Evolutionary conservation across 768 basidiomycete genomes (phyloP).

Genomic region (Boletus rex-veris): DNA sequence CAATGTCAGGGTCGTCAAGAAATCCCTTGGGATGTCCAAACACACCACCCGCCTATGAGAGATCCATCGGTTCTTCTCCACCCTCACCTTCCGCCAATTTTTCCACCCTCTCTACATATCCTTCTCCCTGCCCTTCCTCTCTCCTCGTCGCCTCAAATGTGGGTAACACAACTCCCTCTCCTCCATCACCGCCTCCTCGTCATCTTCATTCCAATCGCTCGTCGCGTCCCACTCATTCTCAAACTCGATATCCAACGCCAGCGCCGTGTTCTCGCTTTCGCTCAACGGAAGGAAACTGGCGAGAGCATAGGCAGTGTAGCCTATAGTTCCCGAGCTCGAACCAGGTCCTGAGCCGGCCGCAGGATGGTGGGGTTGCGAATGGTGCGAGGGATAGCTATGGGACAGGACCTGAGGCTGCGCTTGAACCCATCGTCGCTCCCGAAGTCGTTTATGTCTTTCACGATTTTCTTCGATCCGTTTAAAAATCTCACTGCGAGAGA

Average conservation of each 20-base stretch:
- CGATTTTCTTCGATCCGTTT: slow-evolving; percentile 90
- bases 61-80: slow-evolving; percentile 1
- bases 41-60: neutral
- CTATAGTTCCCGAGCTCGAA: neutral
- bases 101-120: neutral
- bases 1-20: too few species aligned
- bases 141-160: slow-evolving; percentile 13
- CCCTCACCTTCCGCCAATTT: neutral
- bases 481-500: slow-evolving; percentile 68
- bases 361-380: neutral
- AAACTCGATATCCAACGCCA: slow-evolving; percentile 76
- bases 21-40: too few species aligned
- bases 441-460: slow-evolving; percentile 69
- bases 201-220: slow-evolving; percentile 89
- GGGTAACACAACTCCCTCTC: slow-evolving; percentile 73
- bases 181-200: slow-evolving; percentile 70
- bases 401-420: neutral
- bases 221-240: slow-evolving; percentile 89
- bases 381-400: neutral
- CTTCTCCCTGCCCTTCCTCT: neutral
- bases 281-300: slow-evolving; percentile 27
- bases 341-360: neutral
- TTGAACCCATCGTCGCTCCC: slow-evolving; percentile 4
- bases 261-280: slow-evolving; percentile 48
- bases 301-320: slow-evolving; percentile 14